Conservation (phyloP, 306 rosid species). For the Acacia confusa region DNA sequence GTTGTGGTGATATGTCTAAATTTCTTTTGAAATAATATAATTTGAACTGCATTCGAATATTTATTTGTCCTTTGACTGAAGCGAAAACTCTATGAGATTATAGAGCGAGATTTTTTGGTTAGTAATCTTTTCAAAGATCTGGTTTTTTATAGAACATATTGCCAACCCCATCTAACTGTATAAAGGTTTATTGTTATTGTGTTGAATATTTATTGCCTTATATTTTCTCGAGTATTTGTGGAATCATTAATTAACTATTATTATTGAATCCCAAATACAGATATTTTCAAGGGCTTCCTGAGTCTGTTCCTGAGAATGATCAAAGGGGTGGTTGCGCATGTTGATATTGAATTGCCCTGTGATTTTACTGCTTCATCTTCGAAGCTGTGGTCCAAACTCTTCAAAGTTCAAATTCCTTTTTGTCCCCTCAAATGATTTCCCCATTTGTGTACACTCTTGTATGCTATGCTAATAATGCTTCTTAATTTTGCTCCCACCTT, state of each 20-base stretch:
- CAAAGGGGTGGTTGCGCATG: conserved; percentile 91
- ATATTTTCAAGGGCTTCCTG: conserved; percentile 93
- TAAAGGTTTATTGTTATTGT: too few relatives aligned
- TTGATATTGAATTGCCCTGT: conserved; percentile 42
- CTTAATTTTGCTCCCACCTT: not conserved
- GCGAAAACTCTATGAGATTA: too few relatives aligned
- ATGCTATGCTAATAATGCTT: conserved; percentile 30
- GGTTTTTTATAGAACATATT: too few relatives aligned
- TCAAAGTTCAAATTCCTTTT: conserved; percentile 47
- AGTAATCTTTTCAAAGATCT: too few relatives aligned
- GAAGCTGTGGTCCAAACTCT: conserved; percentile 29
- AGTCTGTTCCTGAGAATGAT: conserved; percentile 70
- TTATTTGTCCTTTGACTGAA: not conserved
- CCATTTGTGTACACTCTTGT: conserved; percentile 23
- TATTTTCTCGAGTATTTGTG: not conserved
- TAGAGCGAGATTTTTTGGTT: too few relatives aligned
- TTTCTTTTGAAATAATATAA: not conserved
- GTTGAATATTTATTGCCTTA: not conserved
- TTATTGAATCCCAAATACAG: conserved; percentile 45
- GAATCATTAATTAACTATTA: not conserved
- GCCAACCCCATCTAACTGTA: too few relatives aligned
- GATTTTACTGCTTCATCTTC: conserved; percentile 23
- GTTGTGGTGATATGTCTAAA: not conserved
- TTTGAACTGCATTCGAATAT: not conserved
- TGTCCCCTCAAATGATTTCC: conserved; percentile 23